Evolutionary conservation across 768 basidiomycete species (phyloP), one percentile per base, ranked within the genome.

Genomic region (Suillus ampliporus): DNA sequence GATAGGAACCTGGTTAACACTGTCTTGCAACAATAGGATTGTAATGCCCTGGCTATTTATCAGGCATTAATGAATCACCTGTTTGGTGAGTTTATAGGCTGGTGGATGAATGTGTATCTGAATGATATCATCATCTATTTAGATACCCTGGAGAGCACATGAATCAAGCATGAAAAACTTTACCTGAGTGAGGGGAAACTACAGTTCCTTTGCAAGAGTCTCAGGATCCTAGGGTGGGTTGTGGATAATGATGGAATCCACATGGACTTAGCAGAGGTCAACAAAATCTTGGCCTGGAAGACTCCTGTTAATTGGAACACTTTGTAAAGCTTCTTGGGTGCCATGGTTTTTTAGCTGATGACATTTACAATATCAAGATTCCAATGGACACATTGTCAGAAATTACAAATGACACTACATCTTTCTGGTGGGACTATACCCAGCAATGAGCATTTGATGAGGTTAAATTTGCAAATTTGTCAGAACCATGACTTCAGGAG

Each of bases 191-290:
- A 31, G 6, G 53, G 68, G 81, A 10, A 82, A 76, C 71, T 67
- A 79, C 0, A 76, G 71, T 51, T 59, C 1, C 66, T 76, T 9
- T 76, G 80, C 54, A 65, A 80, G 7, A 57, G 57, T 0, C 8
- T 80, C 19, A 72, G 77, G 43, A 62, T 78, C 13, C 67, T 82
- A 1, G 80, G 80, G 0, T 73, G 71, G 15, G 64, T 80, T 10
- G 65, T 84, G 0, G 70, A 74, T 46, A 70, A 76, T 34, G 28
- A 76, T 0, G 81, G 82, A 0, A 79, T 84, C 40, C 52, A 58
- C 1, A 81, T 82, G 78, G 80, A 83, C 54, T 77, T 78, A 0
- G 64, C 77, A 38, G 83, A 83, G 60, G 79, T 84, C 0, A 77
- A 81, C 43, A 61, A 64, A 0, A 69, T 83, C 0, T 4, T 44